Evolutionary conservation across 257 asterid species (phyloP).

Genomic region (Parsonsia alboflavescens): DNA sequence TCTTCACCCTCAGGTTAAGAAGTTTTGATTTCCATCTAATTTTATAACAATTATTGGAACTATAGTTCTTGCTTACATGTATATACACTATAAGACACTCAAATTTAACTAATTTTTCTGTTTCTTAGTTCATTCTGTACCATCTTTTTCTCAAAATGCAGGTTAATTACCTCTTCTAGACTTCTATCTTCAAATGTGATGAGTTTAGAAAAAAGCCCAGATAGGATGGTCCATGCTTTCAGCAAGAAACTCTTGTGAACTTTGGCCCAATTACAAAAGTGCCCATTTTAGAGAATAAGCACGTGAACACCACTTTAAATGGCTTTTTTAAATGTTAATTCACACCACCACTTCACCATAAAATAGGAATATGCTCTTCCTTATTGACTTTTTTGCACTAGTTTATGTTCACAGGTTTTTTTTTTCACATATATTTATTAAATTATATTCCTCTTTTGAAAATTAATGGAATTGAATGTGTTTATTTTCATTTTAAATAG

Average conservation of each 20-base stretch:
- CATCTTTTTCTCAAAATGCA: neutral
- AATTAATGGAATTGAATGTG: too few relatives aligned
- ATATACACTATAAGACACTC: neutral
- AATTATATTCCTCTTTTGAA: too few relatives aligned
- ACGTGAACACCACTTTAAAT: too few relatives aligned
- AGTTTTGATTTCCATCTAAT: neutral
- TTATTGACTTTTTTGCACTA: too few relatives aligned
- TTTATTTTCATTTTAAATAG: too few relatives aligned
- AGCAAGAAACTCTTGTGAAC: too few relatives aligned
- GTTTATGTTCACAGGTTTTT: too few relatives aligned
- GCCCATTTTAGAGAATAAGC: neutral
- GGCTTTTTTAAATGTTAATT: too few relatives aligned
- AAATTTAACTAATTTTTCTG: neutral
- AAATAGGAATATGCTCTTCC: too few relatives aligned
- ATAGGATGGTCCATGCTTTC: neutral
- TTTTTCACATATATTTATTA: too few relatives aligned
- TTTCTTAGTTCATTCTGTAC: neutral
- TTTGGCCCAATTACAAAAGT: neutral
- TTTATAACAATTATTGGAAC: neutral
- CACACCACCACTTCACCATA: too few relatives aligned
- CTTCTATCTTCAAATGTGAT: neutral
- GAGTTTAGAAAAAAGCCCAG: neutral
- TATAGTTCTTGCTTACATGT: neutral
- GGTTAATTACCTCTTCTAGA: neutral
- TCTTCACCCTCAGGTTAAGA: neutral